phyloP scores from a whole-genome alignment of 805 yeast species.

The Wickerhamiella occidentalis region DNA sequence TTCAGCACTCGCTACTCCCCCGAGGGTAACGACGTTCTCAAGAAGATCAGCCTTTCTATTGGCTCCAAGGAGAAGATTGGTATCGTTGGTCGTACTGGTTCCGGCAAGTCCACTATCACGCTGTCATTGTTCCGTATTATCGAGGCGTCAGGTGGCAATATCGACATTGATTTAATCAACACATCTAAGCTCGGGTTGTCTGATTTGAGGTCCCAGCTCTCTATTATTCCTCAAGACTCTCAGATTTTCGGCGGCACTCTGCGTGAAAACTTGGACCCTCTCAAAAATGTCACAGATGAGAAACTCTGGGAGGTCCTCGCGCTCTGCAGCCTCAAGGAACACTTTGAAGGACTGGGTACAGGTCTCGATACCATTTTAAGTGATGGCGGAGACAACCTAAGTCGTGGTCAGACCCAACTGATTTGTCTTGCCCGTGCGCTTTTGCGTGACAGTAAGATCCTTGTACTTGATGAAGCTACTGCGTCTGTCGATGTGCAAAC shows the following conservation, averaged over 20 bases:
- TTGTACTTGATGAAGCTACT: conserved; percentile 68
- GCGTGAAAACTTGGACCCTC: conserved; percentile 80
- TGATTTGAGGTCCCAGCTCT: conserved; percentile 64
- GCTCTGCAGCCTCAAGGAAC: conserved; percentile 63
- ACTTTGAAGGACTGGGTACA: conserved; percentile 40
- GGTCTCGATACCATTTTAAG: conserved; percentile 42
- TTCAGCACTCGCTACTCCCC: conserved; percentile 73
- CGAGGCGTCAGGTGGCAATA: conserved; percentile 60
- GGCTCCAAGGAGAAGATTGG: conserved; percentile 75
- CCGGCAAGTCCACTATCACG: conserved; percentile 82
- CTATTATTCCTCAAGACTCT: conserved; percentile 89
- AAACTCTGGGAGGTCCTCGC: conserved; percentile 69
- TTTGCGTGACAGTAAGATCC: conserved; percentile 51
- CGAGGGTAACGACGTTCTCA: conserved; percentile 66
- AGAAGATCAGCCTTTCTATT: conserved; percentile 49
- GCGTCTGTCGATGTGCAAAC: conserved; percentile 77
- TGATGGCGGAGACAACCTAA: conserved; percentile 67
- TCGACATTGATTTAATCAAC: conserved; percentile 60
- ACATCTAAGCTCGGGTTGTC: conserved; percentile 57
- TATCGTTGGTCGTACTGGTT: conserved; percentile 95
- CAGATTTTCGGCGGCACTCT: conserved; percentile 82
- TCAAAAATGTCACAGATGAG: conserved; percentile 50
- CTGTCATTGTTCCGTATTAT: conserved; percentile 75
- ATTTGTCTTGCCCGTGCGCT: conserved; percentile 70
- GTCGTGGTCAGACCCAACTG: conserved; percentile 74